phyloP scores from a whole-genome alignment of 169 alveolate species.

The Gregarina niphandrodes region DNA sequence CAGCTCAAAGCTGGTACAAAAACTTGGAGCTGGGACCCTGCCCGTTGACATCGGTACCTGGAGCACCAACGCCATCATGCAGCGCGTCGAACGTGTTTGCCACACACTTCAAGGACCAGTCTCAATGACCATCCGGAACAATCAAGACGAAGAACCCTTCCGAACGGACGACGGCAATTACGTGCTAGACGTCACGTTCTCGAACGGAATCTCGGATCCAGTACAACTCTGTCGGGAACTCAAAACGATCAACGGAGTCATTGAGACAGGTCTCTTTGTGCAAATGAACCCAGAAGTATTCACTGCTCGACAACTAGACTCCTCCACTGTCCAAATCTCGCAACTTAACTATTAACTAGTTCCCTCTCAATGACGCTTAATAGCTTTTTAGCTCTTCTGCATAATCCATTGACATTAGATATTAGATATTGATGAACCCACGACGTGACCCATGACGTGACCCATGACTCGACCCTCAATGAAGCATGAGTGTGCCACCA shows the following conservation, averaged over 20 bases:
- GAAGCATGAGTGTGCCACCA: too few species aligned
- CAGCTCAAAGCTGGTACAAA: neutral
- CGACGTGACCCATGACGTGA: too few species aligned
- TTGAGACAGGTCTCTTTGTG: neutral
- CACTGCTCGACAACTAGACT: too few species aligned
- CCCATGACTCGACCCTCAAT: too few species aligned
- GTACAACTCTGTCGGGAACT: conserved; percentile 14
- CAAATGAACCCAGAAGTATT: too few species aligned
- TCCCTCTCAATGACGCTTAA: too few species aligned
- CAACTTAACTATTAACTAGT: too few species aligned
- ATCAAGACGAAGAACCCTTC: neutral
- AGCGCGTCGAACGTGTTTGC: neutral
- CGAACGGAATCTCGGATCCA: conserved; percentile 15
- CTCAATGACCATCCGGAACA: neutral
- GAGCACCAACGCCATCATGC: neutral
- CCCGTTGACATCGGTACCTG: neutral
- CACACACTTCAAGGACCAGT: neutral
- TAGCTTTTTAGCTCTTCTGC: too few species aligned
- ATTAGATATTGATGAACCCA: too few species aligned
- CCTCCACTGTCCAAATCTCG: too few species aligned
- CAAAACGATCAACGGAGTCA: conserved; percentile 10
- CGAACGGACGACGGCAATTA: conserved; percentile 15
- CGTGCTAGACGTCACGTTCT: conserved; percentile 29
- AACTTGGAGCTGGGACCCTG: neutral
- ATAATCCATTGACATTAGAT: too few species aligned